phyloP scores from a whole-genome alignment of 495 filamentous ascomycete species.

The Extremus antarcticus region DNA sequence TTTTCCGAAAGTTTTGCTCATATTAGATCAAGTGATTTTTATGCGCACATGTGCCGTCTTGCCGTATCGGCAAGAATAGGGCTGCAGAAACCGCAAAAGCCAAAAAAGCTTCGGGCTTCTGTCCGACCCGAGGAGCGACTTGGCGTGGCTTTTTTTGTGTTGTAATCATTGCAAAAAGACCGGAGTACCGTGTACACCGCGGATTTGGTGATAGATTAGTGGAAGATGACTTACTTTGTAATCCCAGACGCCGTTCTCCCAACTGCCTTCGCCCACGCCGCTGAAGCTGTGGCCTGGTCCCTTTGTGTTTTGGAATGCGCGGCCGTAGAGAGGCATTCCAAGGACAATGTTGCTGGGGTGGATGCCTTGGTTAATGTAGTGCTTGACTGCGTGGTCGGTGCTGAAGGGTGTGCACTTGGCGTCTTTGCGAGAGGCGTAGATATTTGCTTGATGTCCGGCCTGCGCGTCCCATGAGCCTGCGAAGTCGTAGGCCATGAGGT shows the following conservation, averaged over 20 bases:
- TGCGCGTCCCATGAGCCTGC: conserved; percentile 50
- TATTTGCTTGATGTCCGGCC: conserved; percentile 66
- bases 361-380: conserved; percentile 58
- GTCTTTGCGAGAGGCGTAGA: conserved; percentile 45
- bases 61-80: background rate
- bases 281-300: conserved; percentile 58
- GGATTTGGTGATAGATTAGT: background rate
- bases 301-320: conserved; percentile 59
- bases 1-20: conserved; percentile 9
- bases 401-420: conserved; percentile 56
- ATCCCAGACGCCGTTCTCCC: conserved; percentile 72
- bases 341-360: conserved; percentile 59
- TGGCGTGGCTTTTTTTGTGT: background rate
- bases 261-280: conserved; percentile 53
- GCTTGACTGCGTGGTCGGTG: conserved; percentile 51
- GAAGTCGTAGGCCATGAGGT: conserved; percentile 47
- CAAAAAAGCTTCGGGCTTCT: background rate
- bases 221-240: conserved; percentile 43
- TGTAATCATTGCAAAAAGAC: conserved; percentile 1
- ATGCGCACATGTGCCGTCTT: conserved; percentile 1
- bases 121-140: background rate
- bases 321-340: conserved; percentile 75
- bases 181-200: no score
- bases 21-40: conserved; percentile 23
- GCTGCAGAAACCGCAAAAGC: conserved; percentile 1